Percentiles rank a stretch among this genome's conserved stretches.
Conservation (phyloP, 2,329 filamentous ascomycete species). For the Leptosphaerulina australis region DNA sequence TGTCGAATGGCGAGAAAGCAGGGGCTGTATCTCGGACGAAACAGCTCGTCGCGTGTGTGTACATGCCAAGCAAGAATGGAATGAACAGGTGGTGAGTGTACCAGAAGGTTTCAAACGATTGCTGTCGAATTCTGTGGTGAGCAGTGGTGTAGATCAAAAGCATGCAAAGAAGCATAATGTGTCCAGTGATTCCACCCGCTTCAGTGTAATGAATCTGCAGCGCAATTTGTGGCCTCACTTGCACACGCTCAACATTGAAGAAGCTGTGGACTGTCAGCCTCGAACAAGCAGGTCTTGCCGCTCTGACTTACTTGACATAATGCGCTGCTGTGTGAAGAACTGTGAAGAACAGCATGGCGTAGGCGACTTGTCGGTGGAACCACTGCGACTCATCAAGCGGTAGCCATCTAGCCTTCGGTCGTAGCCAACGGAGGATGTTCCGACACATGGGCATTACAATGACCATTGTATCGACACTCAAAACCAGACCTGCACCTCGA, state of each 20-base stretch:
- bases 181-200: conserved; percentile 89
- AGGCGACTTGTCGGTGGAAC: conserved; percentile 96
- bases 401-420: conserved; percentile 85
- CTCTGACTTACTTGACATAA: conserved; percentile 82
- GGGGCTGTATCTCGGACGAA: conserved; percentile 84
- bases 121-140: conserved; percentile 90
- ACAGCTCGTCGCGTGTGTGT: conserved; percentile 94
- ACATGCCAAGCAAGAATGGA: conserved; percentile 89
- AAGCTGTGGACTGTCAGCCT: conserved; percentile 63
- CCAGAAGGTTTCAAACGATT: conserved; percentile 98
- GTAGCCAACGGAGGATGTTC: conserved; percentile 80
- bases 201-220: conserved; percentile 91
- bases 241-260: conserved; percentile 87
- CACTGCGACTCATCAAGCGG: conserved; percentile 96
- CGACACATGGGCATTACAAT: conserved; percentile 95
- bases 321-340: conserved; percentile 77
- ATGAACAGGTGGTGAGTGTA: conserved; percentile 99
- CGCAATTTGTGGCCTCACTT: conserved; percentile 80
- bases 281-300: neutral
- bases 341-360: conserved; percentile 83
- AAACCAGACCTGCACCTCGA: conserved; percentile 84
- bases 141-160: conserved; percentile 96
- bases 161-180: conserved; percentile 99
- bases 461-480: conserved; percentile 82
- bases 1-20: conserved; percentile 82